Evolutionary conservation across 2,329 filamentous ascomycete genomes (phyloP), one percentile per base, ranked within the genome.

Genomic region (Aureobasidium melanogenum): DNA sequence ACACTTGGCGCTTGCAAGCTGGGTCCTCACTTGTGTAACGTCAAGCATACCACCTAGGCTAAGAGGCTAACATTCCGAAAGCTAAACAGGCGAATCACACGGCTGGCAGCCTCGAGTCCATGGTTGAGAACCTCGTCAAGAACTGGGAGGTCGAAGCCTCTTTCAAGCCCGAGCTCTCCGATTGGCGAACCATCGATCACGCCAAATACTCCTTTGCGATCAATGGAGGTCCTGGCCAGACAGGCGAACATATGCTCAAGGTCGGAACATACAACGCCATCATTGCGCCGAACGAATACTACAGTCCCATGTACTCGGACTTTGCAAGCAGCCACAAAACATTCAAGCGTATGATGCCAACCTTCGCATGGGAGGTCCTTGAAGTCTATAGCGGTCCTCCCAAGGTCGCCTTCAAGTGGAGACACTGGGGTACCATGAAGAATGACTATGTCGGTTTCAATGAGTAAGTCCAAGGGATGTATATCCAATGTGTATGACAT

Each of bases 61-160:
- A 48, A 15, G 26, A 51, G 39, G 63, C 66, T 67, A 48, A 66
- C 62, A 22, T 44, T 38, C 3, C 5, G 12, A 28, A 67, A 88
- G 84, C 81, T 58, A 87, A 85, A 71, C 76, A 73, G 38, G 78
- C 75, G 71, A 79, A 73, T 67, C 85, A 88, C 70, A 72, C 73
- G 48, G 75, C 82, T 3, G 78, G 77, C 38, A 84, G 80, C 61
- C 79, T 88, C 2, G 79, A 82, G 15, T 73, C 79, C 52, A 79
- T 88, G 5, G 84, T 88, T 41, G 81, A 88, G 70, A 88, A 88
- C 68, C 79, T 88, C 1, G 85, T 88, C 69, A 88, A 88, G 75
- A 88, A 88, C 70, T 88, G 85, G 86, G 85, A 88, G 71, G 81
- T 88, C 56, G 85, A 88, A 71, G 86, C 86, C 0, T 87, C 83